Evolutionary conservation across 192 early-diverging fungal genomes (phyloP).

Genomic region (Coemansia sp.): DNA sequence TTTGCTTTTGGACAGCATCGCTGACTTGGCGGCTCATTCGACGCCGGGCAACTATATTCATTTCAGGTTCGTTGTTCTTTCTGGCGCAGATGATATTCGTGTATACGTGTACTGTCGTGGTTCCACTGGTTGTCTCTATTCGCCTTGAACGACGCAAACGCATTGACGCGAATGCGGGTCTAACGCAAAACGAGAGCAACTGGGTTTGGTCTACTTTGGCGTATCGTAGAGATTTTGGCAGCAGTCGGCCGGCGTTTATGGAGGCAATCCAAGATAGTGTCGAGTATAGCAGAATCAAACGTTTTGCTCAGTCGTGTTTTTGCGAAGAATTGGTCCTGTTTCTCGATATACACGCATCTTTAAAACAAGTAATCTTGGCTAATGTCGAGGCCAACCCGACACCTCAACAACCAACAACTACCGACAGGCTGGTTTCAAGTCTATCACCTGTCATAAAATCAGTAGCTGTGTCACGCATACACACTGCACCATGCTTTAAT

Average conservation of each 20-base stretch:
- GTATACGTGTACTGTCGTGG: constrained; percentile 15
- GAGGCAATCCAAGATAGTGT: constrained; percentile 21
- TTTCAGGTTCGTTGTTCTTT: constrained; percentile 18
- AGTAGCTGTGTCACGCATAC: too few relatives aligned
- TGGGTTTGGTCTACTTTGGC: constrained; percentile 17
- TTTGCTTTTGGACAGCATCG: constrained; percentile 14
- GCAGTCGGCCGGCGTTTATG: constrained; percentile 23
- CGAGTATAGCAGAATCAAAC: constrained; percentile 21
- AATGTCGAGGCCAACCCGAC: too few relatives aligned
- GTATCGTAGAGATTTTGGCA: constrained; percentile 13
- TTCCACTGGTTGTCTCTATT: constrained; percentile 15
- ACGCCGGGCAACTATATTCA: not conserved
- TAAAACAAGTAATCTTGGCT: constrained; percentile 10
- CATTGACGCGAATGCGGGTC: not conserved
- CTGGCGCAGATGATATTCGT: constrained; percentile 15
- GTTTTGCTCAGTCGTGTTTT: constrained; percentile 25
- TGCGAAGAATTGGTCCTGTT: constrained; percentile 31
- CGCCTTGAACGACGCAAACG: constrained; percentile 1
- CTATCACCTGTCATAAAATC: too few relatives aligned
- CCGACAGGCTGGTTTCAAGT: too few relatives aligned
- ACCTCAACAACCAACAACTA: too few relatives aligned
- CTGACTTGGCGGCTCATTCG: constrained; percentile 11
- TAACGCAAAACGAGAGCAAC: not conserved
- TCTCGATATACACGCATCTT: constrained; percentile 21
- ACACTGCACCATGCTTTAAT: not conserved